phyloP scores from a whole-genome alignment of 768 basidiomycete genomes.

The Hebeloma cylindrosporum region DNA sequence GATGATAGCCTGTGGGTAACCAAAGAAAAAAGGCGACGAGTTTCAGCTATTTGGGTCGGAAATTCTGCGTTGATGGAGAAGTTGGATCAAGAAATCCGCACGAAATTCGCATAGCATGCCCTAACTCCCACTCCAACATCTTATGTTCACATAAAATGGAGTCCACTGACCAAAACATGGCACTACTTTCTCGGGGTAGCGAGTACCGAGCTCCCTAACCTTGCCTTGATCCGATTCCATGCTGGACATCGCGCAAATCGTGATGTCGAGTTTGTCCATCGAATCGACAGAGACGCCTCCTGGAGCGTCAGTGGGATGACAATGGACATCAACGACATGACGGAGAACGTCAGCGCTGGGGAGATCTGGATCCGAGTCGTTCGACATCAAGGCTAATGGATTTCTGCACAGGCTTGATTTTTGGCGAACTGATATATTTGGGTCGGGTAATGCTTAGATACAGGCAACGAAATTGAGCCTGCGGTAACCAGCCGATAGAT shows the following conservation, averaged over 20 bases:
- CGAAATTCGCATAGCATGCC: too few species aligned
- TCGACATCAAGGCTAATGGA: too few species aligned
- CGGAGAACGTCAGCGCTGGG: conserved; percentile 47
- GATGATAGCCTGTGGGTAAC: conserved; percentile 74
- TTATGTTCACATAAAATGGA: too few species aligned
- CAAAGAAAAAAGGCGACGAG: conserved; percentile 1
- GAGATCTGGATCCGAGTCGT: conserved; percentile 9
- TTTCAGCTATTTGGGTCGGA: background rate
- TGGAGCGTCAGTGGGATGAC: conserved; percentile 84
- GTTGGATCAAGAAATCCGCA: conserved; percentile 2
- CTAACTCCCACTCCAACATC: too few species aligned
- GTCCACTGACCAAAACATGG: conserved; percentile 90
- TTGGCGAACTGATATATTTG: too few species aligned
- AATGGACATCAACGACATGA: conserved; percentile 86
- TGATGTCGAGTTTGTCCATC: conserved; percentile 59
- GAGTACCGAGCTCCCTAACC: conserved; percentile 63
- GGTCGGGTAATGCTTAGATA: too few species aligned
- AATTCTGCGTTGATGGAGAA: conserved; percentile 8
- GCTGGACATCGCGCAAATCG: conserved; percentile 83
- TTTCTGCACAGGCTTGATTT: too few species aligned
- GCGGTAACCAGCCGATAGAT: too few species aligned
- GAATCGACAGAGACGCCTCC: conserved; percentile 35
- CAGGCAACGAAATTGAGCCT: too few species aligned
- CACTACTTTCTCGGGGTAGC: conserved; percentile 66
- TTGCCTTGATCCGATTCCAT: conserved; percentile 63